Base-by-base conservation (phyloP, 108 stramenopile genomes). In the Conticribra weissflogii region DNA sequence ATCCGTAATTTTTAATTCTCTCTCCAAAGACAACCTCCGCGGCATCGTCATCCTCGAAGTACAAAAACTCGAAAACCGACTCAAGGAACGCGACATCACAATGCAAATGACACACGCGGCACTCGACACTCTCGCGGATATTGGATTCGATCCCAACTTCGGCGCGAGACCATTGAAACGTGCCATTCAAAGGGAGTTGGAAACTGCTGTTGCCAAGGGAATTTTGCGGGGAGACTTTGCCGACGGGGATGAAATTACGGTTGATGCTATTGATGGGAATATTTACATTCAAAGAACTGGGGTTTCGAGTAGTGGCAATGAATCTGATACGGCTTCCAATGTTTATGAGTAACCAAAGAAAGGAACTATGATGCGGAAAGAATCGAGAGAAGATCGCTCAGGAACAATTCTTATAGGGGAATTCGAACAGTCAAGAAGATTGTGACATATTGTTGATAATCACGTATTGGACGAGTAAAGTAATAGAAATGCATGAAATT, bases 141-240 rank as follows among this genome's bases (percentile, higher is more conserved):
- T 93, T 65, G 97, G 98, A 15, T 97, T 89, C 63, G 98, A 99
- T 74, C 96, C 97, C 33, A 83, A 86, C 3, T 99, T 93, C 64
- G 98, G 98, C 25, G 98, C 98, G 27, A 79, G 98, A 28, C 98
- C 98, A 27, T 75, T 99, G 41, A 99, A 98, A 80, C 86, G 98
- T 27, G 84, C 96, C n/a, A 97, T 98, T 55, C 98, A 97, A 65
- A 84, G 97, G 36, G 96, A 97, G 78, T 87, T 98, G 58, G 98
- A 98, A 78, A 98, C 94, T 0, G 78, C 84, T 0, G 67, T 97
- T 21, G 96, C 98, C 21, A 88, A 91, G 69, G 90, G 89, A 48
- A 90, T 95, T 59, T 71, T 95, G 54, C 51, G 66, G 30, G 91
- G 90, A 28, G 86, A 88, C 27, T 92, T 85, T 51, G 64, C 71